Evolutionary conservation across 208 protist genomes (phyloP).

Genomic region (Acanthamoeba rhysodes): DNA sequence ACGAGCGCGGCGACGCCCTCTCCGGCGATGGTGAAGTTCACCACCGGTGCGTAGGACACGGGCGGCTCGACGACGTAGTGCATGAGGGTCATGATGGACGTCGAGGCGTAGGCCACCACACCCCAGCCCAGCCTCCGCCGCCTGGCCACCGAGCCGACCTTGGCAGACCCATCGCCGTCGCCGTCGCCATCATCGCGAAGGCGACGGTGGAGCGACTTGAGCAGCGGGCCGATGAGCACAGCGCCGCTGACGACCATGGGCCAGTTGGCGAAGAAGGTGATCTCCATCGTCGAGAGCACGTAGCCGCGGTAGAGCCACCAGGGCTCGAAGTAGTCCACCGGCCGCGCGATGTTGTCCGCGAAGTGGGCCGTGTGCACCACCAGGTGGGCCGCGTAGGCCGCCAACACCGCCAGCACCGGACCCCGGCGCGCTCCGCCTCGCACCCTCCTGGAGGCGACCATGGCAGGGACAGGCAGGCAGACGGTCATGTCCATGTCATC

Average conservation of each 20-base stretch:
- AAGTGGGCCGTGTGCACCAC: constrained; percentile 43
- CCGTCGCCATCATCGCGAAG: neutral
- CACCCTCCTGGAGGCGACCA: too few species aligned
- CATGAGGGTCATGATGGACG: constrained; percentile 20
- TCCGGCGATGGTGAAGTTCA: constrained; percentile 80
- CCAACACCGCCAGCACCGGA: neutral
- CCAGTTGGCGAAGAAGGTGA: constrained; percentile 52
- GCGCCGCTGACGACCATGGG: neutral
- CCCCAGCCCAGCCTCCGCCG: too few species aligned
- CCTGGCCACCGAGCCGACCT: neutral
- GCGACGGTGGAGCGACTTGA: neutral
- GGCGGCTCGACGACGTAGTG: constrained; percentile 38
- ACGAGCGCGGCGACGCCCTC: constrained; percentile 42
- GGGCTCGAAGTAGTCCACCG: constrained; percentile 53
- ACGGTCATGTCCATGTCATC: too few species aligned
- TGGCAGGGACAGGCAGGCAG: too few species aligned
- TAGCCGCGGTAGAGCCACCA: constrained; percentile 52
- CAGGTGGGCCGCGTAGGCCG: neutral
- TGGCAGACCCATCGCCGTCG: neutral
- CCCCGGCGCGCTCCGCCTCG: neutral
- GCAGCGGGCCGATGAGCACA: neutral
- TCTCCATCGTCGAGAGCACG: constrained; percentile 51
- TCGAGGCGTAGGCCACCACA: constrained; percentile 18
- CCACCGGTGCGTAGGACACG: neutral
- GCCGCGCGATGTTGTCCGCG: constrained; percentile 39